phyloP scores from a whole-genome alignment of 768 basidiomycete species.

The Amanita phalloides region DNA sequence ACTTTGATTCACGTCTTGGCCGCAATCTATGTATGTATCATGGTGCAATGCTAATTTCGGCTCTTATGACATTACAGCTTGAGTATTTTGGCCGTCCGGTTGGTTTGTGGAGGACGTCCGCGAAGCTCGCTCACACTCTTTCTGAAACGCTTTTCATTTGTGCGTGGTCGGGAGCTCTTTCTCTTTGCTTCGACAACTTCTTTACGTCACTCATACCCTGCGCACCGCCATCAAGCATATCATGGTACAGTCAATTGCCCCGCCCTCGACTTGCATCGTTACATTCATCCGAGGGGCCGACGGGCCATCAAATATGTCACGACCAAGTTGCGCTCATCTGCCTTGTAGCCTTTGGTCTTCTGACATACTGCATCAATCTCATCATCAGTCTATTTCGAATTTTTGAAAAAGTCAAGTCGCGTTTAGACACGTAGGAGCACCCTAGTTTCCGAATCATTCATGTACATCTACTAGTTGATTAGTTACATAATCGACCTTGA shows the following conservation, averaged over 20 bases:
- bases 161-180: conserved; percentile 86
- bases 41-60: background rate
- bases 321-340: conserved; percentile 69
- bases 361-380: conserved; percentile 78
- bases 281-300: conserved; percentile 29
- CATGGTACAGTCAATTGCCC: conserved; percentile 70
- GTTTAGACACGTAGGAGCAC: conserved; percentile 20
- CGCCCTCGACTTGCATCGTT: conserved; percentile 31
- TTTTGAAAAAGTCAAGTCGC: conserved; percentile 83
- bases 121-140: conserved; percentile 78
- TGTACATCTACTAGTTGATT: background rate
- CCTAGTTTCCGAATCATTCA: background rate
- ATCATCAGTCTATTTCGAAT: conserved; percentile 79
- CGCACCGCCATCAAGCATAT: conserved; percentile 40
- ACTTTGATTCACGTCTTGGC: conserved; percentile 79
- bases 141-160: conserved; percentile 87
- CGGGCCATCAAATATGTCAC: conserved; percentile 58
- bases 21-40: conserved; percentile 65
- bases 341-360: conserved; percentile 65
- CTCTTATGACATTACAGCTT: conserved; percentile 34
- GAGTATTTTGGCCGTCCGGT: conserved; percentile 91
- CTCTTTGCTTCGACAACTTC: conserved; percentile 85
- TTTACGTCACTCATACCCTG: conserved; percentile 83
- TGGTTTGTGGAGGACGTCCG: conserved; percentile 86
- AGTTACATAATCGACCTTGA: background rate